Evolutionary conservation across 2,329 filamentous ascomycete genomes (phyloP).

Genomic region (Chrysoporthe austroafricana): DNA sequence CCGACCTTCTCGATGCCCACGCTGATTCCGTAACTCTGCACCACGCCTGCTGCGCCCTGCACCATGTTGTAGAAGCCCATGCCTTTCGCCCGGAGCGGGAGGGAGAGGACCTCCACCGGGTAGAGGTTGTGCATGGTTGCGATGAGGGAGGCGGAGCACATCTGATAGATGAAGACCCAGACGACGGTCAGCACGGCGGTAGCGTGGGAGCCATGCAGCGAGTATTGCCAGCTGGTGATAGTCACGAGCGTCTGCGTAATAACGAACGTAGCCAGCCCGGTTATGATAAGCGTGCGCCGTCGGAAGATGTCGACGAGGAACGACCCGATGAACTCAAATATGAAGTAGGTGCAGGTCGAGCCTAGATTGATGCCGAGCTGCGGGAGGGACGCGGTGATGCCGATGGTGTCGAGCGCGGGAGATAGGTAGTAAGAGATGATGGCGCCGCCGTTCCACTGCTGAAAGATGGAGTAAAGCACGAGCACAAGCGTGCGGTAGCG

Average conservation of each 20-base stretch:
- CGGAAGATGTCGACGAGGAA: constrained; percentile 47
- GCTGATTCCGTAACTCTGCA: constrained; percentile 51
- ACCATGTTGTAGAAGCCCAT: constrained; percentile 51
- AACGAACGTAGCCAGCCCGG: constrained; percentile 47
- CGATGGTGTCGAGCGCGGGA: constrained; percentile 46
- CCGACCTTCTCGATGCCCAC: constrained; percentile 50
- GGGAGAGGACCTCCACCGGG: constrained; percentile 47
- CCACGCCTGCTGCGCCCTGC: constrained; percentile 47
- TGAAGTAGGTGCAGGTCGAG: constrained; percentile 48
- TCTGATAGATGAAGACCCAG: constrained; percentile 54
- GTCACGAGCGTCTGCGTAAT: constrained; percentile 49
- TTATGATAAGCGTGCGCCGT: constrained; percentile 49
- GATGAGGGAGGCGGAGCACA: constrained; percentile 48
- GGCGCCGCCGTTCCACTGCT: constrained; percentile 52
- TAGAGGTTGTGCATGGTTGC: constrained; percentile 54
- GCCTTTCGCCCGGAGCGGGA: constrained; percentile 48
- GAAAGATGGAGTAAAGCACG: constrained; percentile 49
- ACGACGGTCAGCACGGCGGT: constrained; percentile 47
- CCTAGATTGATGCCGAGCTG: constrained; percentile 49
- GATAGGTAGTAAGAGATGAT: constrained; percentile 48
- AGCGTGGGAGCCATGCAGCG: constrained; percentile 35
- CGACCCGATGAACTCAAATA: constrained; percentile 48
- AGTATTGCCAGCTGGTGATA: constrained; percentile 52
- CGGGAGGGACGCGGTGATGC: constrained; percentile 41
- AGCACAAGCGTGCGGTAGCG: constrained; percentile 49